Evolutionary conservation across 371 early-diverging fungal species (phyloP).

Genomic region (Sporodiniella umbellata): DNA sequence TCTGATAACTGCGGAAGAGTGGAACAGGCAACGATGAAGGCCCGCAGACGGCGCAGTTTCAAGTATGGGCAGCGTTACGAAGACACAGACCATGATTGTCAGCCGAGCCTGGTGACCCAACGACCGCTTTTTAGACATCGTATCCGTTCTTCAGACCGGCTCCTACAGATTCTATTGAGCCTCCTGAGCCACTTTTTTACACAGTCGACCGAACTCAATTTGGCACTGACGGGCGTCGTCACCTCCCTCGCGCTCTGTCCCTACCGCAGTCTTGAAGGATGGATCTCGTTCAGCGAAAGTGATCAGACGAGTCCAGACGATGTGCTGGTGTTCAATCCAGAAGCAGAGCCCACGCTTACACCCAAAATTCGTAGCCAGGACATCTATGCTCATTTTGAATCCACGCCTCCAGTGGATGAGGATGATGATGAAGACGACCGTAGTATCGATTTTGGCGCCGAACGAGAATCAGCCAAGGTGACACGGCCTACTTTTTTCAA

Average conservation of each 20-base stretch:
- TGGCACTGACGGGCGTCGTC: constrained; percentile 89
- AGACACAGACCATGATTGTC: constrained; percentile 6
- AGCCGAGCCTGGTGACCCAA: constrained; percentile 11
- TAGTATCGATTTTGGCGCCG: constrained; percentile 45
- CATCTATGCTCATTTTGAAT: constrained; percentile 31
- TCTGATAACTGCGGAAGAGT: constrained; percentile 14
- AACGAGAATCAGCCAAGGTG: constrained; percentile 30
- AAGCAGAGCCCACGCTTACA: constrained; percentile 6
- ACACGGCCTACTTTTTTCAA: constrained; percentile 45
- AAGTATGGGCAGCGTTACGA: constrained; percentile 57
- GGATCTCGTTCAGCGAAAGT: constrained; percentile 74
- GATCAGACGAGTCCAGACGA: constrained; percentile 52
- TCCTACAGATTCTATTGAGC: constrained; percentile 62
- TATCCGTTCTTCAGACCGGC: constrained; percentile 58
- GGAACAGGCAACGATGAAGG: constrained; percentile 24
- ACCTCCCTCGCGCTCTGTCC: constrained; percentile 79
- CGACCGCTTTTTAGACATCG: constrained; percentile 32
- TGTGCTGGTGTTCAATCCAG: constrained; percentile 27
- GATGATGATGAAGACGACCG: constrained; percentile 34
- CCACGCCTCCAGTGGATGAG: constrained; percentile 5
- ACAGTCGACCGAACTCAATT: constrained; percentile 84
- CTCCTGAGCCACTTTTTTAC: constrained; percentile 77
- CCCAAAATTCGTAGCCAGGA: constrained; percentile 27
- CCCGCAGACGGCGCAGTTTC: constrained; percentile 53
- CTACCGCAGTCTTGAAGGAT: constrained; percentile 72